Base-by-base conservation (phyloP, 2,329 filamentous ascomycete genomes). In the Cadophora gregata region DNA sequence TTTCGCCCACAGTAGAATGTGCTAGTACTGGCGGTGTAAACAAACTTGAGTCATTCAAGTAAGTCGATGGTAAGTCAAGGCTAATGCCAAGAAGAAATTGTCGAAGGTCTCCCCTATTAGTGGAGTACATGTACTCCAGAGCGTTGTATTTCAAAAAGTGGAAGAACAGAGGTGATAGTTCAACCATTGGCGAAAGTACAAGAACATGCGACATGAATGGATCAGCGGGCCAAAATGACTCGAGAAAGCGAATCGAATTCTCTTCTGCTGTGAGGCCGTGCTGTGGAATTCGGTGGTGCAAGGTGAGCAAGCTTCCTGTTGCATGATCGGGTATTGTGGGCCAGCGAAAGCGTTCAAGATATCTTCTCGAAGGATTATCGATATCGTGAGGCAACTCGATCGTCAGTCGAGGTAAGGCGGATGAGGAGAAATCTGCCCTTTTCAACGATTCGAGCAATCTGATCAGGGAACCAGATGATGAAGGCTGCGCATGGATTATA, bases 121-220 rank as follows among this genome's bases (percentile, higher is more conserved):
- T 80, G 0, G 93, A 93, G 78, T 97, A 91, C 69, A 86, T 87
- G 76, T 96, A 94, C 72, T 93, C 88, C 4, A 98, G 81, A 0
- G 95, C 80, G 1, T 85, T 79, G 77, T 93, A 97, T 77, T 91
- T 93, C 16, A 97, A 81, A 76, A 96, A 97, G 70, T 97, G 93
- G 69, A 91, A 95, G 76, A 93, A 98, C 1, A 91, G 85, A 1
- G 90, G 88, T 0, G 92, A 91, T 0, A 98, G 79, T 77, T 98
- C 92, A 1, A 85, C 86, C 71, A 97, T 89, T 1, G 94, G 88
- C 5, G 93, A 94, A 6, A 99, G 85, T 1, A 97, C 80, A n/a
- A 99, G 83, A 2, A 97, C 86, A 77, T 97, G 93, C 10, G 90
- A 89, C 62, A 87, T 79, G 1, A 78, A 76, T 5, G 88, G 82